Conservation (phyloP, 73 alveolate genomes). For the Tetrahymena borealis region DNA sequence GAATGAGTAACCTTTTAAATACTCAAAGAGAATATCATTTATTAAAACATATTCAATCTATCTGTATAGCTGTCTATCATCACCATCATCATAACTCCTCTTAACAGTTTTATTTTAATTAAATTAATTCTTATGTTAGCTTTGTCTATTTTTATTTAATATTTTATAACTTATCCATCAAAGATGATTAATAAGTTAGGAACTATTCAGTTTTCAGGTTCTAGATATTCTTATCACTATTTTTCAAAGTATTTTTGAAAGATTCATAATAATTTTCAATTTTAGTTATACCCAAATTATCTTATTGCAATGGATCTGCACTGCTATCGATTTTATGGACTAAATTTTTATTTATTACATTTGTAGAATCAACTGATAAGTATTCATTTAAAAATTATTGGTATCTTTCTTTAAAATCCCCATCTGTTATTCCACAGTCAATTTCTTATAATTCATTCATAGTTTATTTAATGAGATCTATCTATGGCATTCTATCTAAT, state of each 20-base stretch:
- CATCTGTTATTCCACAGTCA: neutral
- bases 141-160: neutral
- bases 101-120: neutral
- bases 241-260: neutral
- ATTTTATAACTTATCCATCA: neutral
- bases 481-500: neutral
- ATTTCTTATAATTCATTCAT: neutral
- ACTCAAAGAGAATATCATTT: no score
- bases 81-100: neutral
- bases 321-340: neutral
- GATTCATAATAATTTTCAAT: neutral
- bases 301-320: neutral
- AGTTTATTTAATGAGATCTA: neutral
- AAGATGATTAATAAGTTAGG: neutral
- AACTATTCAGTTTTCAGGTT: neutral
- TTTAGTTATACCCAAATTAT: neutral
- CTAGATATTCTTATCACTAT: neutral
- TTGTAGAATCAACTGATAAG: neutral
- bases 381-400: neutral
- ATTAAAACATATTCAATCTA: no score
- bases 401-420: neutral
- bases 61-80: no score
- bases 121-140: neutral
- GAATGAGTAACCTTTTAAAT: no score
- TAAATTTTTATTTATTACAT: neutral